Percentiles rank a stretch among this genome's conserved stretches.
Evolutionary conservation across 768 basidiomycete species (phyloP).

Genomic region (Phaeotremella skinneri): DNA sequence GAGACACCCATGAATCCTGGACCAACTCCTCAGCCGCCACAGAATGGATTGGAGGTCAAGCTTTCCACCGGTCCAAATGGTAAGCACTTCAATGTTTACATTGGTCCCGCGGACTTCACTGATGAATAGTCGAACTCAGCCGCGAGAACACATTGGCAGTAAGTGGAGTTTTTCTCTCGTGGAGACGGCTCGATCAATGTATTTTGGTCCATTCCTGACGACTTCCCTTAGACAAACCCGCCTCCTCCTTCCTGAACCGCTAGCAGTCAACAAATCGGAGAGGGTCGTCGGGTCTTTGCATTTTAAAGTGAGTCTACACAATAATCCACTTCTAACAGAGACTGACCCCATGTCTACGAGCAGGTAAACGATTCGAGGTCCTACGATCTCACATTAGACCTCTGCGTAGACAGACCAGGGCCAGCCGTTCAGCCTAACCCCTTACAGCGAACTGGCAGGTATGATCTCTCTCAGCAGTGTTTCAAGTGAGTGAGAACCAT

Average conservation of each 20-base stretch:
- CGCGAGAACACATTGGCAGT: slow-evolving; percentile 51
- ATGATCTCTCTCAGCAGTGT: slow-evolving; percentile 46
- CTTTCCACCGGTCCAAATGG: slow-evolving; percentile 47
- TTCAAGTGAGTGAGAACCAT: slow-evolving; percentile 49
- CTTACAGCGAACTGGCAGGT: slow-evolving; percentile 31
- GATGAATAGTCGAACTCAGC: slow-evolving; percentile 19
- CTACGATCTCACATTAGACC: slow-evolving; percentile 46
- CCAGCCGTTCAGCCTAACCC: slow-evolving; percentile 31
- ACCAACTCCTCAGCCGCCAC: slow-evolving; percentile 38
- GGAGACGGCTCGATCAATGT: neutral
- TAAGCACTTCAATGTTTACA: slow-evolving; percentile 6
- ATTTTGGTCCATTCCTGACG: no score
- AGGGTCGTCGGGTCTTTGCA: slow-evolving; percentile 38
- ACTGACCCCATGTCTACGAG: neutral
- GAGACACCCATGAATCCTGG: slow-evolving; percentile 39
- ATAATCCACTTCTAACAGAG: neutral
- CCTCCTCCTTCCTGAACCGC: slow-evolving; percentile 46
- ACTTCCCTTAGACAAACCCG: slow-evolving; percentile 41
- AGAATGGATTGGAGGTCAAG: slow-evolving; percentile 37
- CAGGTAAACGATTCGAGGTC: slow-evolving; percentile 44
- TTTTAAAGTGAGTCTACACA: slow-evolving; percentile 31
- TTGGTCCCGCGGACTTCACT: neutral
- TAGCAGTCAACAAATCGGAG: slow-evolving; percentile 49
- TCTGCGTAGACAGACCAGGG: slow-evolving; percentile 41
- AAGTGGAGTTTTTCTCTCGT: slow-evolving; percentile 5